Percentiles rank a stretch among this genome's conserved stretches.
Evolutionary conservation across 371 early-diverging fungal genomes (phyloP).

Genomic region (Circinella minor): DNA sequence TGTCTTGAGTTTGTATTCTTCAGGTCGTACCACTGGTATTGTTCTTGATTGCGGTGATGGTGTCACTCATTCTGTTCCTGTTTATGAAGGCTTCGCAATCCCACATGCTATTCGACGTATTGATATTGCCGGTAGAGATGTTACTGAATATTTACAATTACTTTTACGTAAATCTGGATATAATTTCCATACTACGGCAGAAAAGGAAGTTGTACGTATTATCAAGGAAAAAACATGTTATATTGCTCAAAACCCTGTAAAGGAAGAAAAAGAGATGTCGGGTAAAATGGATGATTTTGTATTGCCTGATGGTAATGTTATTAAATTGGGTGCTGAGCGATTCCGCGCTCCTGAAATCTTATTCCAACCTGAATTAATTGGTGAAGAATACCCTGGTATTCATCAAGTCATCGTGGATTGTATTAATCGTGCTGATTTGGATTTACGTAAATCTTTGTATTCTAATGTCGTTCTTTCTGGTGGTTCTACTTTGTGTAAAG

Average conservation of each 20-base stretch:
- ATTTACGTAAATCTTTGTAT: conserved; percentile 86
- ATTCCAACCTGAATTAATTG: conserved; percentile 91
- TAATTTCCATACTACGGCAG: conserved; percentile 89
- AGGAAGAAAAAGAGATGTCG: conserved; percentile 87
- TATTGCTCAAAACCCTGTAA: conserved; percentile 84
- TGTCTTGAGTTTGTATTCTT: conserved; percentile 85
- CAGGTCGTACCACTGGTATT: conserved; percentile 95
- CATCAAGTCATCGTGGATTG: conserved; percentile 90
- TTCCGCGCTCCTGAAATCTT: conserved; percentile 87
- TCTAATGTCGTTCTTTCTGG: conserved; percentile 92
- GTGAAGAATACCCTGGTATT: conserved; percentile 88
- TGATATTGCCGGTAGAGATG: conserved; percentile 93
- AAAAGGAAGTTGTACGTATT: conserved; percentile 90
- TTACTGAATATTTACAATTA: conserved; percentile 88
- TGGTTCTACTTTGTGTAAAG: conserved; percentile 83
- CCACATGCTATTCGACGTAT: conserved; percentile 92
- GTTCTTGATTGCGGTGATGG: conserved; percentile 96
- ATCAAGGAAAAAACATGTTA: conserved; percentile 97
- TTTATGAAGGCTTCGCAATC: conserved; percentile 96
- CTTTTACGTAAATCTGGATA: conserved; percentile 89
- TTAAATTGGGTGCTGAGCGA: conserved; percentile 86
- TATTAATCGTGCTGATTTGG: conserved; percentile 90
- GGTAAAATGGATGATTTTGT: conserved; percentile 78
- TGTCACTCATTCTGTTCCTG: conserved; percentile 93
- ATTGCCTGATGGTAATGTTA: conserved; percentile 91